Evolutionary conservation across 768 basidiomycete genomes (phyloP), one percentile per base, ranked within the genome.

Genomic region (Termitomyces sp.): DNA sequence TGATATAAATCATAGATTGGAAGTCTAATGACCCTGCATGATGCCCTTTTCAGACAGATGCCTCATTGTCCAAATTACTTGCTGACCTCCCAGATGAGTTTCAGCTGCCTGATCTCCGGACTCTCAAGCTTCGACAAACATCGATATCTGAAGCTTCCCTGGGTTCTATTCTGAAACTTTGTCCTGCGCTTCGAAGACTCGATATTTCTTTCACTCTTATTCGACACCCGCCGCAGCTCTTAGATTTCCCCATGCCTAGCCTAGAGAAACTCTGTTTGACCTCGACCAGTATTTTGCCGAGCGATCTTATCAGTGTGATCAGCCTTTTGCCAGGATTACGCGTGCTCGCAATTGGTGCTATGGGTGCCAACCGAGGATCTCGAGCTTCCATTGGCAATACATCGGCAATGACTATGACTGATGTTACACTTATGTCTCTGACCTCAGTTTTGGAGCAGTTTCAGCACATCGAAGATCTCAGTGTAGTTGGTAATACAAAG

Each of bases 241-340:
- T 46, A 57, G 53, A 53, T 36, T 28, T 58, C 8, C 58, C 13
- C 6, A 50, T 63, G 24, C 69, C 70, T 0, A 48, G 67, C 4
- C 71, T 90, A 33, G 81, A 86, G 64, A 91, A 91, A 66, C 73
- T 91, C n/a, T 82, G 81, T 2, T 70, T 90, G 28, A 87, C 85
- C 1, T 87, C 87, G 4, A 87, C 85, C 0, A 68, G 68, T 3
- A 71, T 84, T 3, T 70, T 79, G 0, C 70, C 73, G 28, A 46
- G 60, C 9, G 81, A 84, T 36, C 65, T 88, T 1, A 52, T 83
- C 12, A 63, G 65, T 1, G 65, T 83, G 2, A 63, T 88, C 8
- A 46, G 73, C 0, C 61, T 67, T 9, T 70, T 84, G 4, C 76
- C 77, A 0, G 67, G 71, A 33, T 71, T 91, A 22, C 78, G 73